A percentile compares a stretch with the other conserved stretches of the same genome.
These are phyloP conservation scores for Pseudomassariella vexata DNA, from an alignment of 2,329 filamentous ascomycete genomes.

Conservation along the genomic window DNA sequence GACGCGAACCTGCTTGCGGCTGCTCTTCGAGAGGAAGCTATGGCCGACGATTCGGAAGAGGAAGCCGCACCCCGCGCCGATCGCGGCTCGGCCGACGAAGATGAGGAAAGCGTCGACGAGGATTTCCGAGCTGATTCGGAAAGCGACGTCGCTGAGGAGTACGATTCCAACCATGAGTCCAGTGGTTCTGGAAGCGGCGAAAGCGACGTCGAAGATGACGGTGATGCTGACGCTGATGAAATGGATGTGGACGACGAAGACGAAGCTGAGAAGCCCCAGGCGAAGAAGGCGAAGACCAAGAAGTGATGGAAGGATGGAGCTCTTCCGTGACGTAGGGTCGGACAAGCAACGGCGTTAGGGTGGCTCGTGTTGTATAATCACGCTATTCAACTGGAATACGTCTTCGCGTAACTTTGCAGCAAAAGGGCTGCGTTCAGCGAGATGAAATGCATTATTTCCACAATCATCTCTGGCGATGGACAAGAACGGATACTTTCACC, in stretches of 20 bases:
- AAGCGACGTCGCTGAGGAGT: constrained; percentile 94
- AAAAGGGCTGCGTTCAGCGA: no score
- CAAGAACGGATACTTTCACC: no score
- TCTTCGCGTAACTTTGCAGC: no score
- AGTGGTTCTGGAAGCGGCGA: constrained; percentile 66
- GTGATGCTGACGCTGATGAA: constrained; percentile 46
- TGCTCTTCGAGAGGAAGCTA: constrained; percentile 76
- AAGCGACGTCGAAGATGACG: constrained; percentile 48
- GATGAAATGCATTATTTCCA: no score
- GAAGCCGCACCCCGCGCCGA: constrained; percentile 65
- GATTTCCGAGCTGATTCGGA: constrained; percentile 92
- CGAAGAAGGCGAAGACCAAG: constrained; percentile 31
- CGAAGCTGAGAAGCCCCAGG: constrained; percentile 31
- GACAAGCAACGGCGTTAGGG: no score
- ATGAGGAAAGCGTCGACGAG: constrained; percentile 91
- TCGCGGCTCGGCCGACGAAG: constrained; percentile 89
- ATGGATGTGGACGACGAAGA: constrained; percentile 44
- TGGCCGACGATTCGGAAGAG: constrained; percentile 66
- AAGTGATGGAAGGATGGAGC: no score
- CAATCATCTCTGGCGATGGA: no score
- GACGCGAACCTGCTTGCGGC: constrained; percentile 77
- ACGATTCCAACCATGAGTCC: constrained; percentile 85
- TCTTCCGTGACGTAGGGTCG: no score
- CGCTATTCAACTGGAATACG: no score
- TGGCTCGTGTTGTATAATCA: no score